Base-by-base conservation (phyloP, 768 basidiomycete genomes). In the Boletus tomentosulus region DNA sequence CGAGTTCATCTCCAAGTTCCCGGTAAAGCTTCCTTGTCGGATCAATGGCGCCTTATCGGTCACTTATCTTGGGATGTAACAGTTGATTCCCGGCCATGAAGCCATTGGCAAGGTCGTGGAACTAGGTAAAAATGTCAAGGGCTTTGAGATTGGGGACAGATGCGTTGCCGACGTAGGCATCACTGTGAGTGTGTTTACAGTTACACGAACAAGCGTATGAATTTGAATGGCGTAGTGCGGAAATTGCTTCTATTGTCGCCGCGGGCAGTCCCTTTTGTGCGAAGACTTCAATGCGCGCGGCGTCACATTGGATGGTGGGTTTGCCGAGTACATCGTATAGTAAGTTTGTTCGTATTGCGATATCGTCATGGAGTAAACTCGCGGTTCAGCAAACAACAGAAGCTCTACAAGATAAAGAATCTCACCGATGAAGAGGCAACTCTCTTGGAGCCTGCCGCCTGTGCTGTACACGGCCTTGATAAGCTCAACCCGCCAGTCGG, bases 401-500 rank as follows among this genome's bases (percentile, higher is more conserved):
- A 92, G 64, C 74, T 90, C 19, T 95, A 90, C 78, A 91, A 90
- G 72, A 85, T 94, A 61, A 74, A 92, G 59, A 94, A 94, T 72
- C 79, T 95, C 49, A 82, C 82, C 8, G 91, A 94, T 65, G 87
- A 91, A 62, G 92, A 94, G 58, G 83, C 92, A 1, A 92, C 90
- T 3, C 81, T 96, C 19, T 77, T 94, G 34, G 92, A 95, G 66
- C 93, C 93, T 38, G 89, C 91, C 4, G 86, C 92, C 6, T 96
- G 92, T 60, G 93, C 93, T 31, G 82, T 96, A 48, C 92, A 96
- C 67, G 92, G 92, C 6, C 83, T 94, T 57, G 92, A 96, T 72
- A 91, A 92, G 69, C 81, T 96, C 53, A 81, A 76, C 53, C 85
- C 89, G 1, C 82, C 86, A 4, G 89, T 93, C 54, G 92, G 92